Conservation (phyloP, 1,284 basidiomycete species). For the Athelia psychrophila region DNA sequence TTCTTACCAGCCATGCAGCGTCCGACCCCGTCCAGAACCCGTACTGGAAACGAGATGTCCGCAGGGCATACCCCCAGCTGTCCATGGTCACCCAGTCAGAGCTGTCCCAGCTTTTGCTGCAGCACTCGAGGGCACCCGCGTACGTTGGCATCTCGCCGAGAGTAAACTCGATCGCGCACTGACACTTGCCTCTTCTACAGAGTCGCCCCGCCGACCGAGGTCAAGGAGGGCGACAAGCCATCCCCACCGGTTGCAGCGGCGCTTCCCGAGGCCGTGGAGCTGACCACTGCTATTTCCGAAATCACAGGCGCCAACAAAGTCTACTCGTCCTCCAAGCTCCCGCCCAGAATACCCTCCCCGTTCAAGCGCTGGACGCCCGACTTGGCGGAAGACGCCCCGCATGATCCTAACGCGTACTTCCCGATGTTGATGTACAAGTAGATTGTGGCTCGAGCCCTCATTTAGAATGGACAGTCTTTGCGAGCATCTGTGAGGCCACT, state of each 20-base stretch:
- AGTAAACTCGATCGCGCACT: constrained; percentile 8
- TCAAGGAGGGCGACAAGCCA: constrained; percentile 38
- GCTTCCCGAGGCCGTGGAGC: constrained; percentile 44
- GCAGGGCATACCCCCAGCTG: constrained; percentile 86
- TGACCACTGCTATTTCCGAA: constrained; percentile 69
- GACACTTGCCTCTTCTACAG: constrained; percentile 32
- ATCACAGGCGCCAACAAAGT: constrained; percentile 59
- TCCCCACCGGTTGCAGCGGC: constrained; percentile 44
- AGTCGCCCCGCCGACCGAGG: constrained; percentile 49
- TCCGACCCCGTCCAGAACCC: constrained; percentile 83
- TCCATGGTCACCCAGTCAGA: constrained; percentile 82
- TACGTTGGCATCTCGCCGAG: constrained; percentile 35
- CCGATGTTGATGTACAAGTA: constrained; percentile 84
- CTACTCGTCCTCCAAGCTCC: constrained; percentile 66
- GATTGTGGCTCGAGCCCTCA: constrained; percentile 19
- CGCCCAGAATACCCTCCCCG: constrained; percentile 63
- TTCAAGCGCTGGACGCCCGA: constrained; percentile 73
- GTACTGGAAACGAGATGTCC: constrained; percentile 95
- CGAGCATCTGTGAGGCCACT: no score
- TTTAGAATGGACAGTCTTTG: background rate
- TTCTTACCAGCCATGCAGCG: constrained; percentile 38
- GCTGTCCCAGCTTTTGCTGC: constrained; percentile 79
- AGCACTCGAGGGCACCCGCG: constrained; percentile 68
- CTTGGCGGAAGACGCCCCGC: constrained; percentile 68
- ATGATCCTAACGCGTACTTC: constrained; percentile 77